Base-by-base conservation (phyloP, 192 early-diverging fungal genomes). In the Podila epicladia region DNA sequence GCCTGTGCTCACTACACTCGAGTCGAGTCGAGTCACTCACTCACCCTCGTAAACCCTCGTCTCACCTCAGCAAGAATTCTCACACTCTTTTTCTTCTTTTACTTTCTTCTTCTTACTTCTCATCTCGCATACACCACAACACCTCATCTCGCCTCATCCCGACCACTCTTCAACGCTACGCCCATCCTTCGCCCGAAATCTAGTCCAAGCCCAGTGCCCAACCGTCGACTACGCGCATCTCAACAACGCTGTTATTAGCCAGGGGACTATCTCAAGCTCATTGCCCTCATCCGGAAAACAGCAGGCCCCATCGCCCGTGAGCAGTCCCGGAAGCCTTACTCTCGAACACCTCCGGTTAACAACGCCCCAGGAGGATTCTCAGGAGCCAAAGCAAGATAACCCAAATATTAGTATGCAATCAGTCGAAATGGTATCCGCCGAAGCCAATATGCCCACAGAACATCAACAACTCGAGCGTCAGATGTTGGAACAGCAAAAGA, bases 341-440 rank as follows among this genome's bases (percentile, higher is more conserved):
- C 35, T 75, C 26, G 73, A 75, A 59, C 73, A 75, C 15, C 66
- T 69, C 38, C 66, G 62, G 13, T 26, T 74, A 48, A 51, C n/a
- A 13, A 50, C 64, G 6, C 64, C 53, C n/a, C 58, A n/a, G 4
- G n/a, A 55, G 24, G 53, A 70, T 32, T 22, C 68, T 62, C 68
- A 70, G 31, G 35, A 63, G 26, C 62, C 35, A 24, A 61, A 70
- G 58, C 64, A 41, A 67, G 62, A 22, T 50, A 45, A 45, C 32
- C 60, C 41, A 17, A 33, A 35, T 28, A 55, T 37, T 76, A 68
- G 62, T 12, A 76, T 76, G 74, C 74, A 76, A 70, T 76, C 74
- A 33, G 74, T 76, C 55, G 74, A 76, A 53, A 76, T 76, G 74
- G 74, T 76, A 62, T 76, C 74, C 48, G 74, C 74, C 50, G 68